Conservation (phyloP, 331 rosid genomes). For the Quercus phellos region DNA sequence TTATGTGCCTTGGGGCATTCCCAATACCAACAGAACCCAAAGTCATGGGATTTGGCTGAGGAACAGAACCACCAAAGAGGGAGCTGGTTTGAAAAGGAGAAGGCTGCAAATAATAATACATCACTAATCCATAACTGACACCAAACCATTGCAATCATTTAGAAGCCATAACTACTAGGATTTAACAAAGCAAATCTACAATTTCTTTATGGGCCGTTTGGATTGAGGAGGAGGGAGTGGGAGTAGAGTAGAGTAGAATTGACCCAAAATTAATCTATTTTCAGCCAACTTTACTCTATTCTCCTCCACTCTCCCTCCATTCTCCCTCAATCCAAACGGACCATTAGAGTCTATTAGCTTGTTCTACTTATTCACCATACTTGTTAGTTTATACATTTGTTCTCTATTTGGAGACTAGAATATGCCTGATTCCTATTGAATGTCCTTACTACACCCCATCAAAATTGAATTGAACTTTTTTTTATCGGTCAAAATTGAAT, state of each 20-base stretch:
- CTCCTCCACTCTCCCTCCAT: no score
- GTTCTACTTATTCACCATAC: neutral
- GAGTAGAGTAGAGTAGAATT: no score
- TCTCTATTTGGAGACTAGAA: neutral
- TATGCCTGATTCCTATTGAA: neutral
- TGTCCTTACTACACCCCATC: neutral
- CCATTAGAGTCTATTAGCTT: neutral
- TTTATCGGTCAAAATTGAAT: neutral
- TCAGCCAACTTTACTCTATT: no score
- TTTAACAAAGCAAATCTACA: neutral
- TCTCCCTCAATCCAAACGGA: no score
- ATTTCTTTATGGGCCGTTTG: neutral
- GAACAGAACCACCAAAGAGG: slow-evolving; percentile 60
- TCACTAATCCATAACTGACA: slow-evolving; percentile 11
- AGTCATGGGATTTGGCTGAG: slow-evolving; percentile 55
- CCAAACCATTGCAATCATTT: slow-evolving; percentile 1
- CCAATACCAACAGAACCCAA: slow-evolving; percentile 82
- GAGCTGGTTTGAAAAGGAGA: slow-evolving; percentile 82
- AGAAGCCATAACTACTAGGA: neutral
- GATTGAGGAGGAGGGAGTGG: no score
- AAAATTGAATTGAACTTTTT: neutral
- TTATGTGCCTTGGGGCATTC: slow-evolving; percentile 76
- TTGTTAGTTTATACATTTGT: neutral
- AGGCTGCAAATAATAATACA: slow-evolving; percentile 59
- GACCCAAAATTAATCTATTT: no score